Percentiles rank a stretch among this genome's conserved stretches.
phyloP scores from a whole-genome alignment of 768 basidiomycete species.

The Kwoniella dendrophila region DNA sequence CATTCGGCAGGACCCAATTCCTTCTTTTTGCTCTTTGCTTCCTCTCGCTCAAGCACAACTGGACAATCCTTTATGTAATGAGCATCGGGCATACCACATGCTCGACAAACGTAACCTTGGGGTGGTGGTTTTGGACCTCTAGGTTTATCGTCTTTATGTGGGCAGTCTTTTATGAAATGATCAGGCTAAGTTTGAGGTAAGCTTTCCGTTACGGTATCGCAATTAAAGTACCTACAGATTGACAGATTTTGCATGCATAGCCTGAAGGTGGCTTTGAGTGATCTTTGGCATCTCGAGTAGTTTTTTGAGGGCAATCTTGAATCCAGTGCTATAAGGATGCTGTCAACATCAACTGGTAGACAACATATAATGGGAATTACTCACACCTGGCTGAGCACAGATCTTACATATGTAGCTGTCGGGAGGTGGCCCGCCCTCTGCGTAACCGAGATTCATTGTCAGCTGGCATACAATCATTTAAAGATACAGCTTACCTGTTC shows the following conservation, averaged over 20 bases:
- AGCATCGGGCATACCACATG: conserved; percentile 75
- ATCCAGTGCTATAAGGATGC: conserved; percentile 50
- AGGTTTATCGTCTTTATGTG: conserved; percentile 64
- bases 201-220: not conserved
- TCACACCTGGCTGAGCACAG: conserved; percentile 50
- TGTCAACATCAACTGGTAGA: not conserved
- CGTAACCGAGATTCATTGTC: not conserved
- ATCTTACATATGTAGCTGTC: conserved; percentile 54
- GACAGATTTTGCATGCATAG: conserved; percentile 85
- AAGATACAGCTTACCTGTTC: conserved; percentile 29
- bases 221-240: conserved; percentile 60
- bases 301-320: conserved; percentile 53
- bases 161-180: conserved; percentile 87
- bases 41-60: conserved; percentile 61
- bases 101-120: conserved; percentile 74
- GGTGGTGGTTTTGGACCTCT: conserved; percentile 37
- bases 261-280: conserved; percentile 67
- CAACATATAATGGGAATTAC: not conserved
- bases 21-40: conserved; percentile 59
- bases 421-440: conserved; percentile 42
- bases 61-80: conserved; percentile 90
- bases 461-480: not conserved
- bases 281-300: conserved; percentile 48
- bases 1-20: conserved; percentile 67
- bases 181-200: conserved; percentile 63